These are phyloP conservation scores for Chloromonas sp. DNA, from an alignment of 163 green algal genomes.

Conservation along the genomic window DNA sequence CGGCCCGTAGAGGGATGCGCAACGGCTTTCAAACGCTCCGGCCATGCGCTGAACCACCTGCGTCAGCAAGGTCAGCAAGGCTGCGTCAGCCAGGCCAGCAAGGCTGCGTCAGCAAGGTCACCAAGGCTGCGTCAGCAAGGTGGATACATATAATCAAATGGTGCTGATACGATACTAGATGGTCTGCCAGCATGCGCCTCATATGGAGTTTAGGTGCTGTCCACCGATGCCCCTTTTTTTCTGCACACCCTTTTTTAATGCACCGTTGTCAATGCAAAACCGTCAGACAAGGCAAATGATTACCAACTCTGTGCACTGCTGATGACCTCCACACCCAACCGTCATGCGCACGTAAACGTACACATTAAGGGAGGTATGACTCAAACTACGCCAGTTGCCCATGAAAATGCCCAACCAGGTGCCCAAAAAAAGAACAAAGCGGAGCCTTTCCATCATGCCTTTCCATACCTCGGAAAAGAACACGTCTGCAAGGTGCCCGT, in stretches of 20 bases:
- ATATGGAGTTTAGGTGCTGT: too few species aligned
- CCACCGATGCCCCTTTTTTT: neutral
- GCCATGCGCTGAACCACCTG: conserved; percentile 86
- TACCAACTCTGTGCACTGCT: too few species aligned
- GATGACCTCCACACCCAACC: too few species aligned
- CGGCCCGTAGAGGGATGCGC: conserved; percentile 68
- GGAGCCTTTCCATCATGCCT: neutral
- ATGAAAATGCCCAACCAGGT: neutral
- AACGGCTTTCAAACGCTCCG: conserved; percentile 81
- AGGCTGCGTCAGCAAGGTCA: neutral
- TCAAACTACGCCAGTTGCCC: neutral
- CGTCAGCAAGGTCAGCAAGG: conserved; percentile 8
- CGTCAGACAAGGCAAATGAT: too few species aligned
- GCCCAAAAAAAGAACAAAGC: neutral
- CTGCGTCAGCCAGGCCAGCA: neutral
- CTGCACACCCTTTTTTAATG: neutral
- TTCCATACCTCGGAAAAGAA: conserved; percentile 64
- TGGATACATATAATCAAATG: neutral
- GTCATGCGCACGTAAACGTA: too few species aligned
- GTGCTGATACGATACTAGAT: neutral
- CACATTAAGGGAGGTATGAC: neutral
- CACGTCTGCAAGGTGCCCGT: conserved; percentile 67
- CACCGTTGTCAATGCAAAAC: neutral
- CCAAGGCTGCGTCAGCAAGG: neutral
- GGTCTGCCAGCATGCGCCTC: neutral